Evolutionary conservation across 1,139 yeast species (phyloP), one percentile per base, ranked within the genome.

Genomic region (Hemisphaericaspora xylanilytica): DNA sequence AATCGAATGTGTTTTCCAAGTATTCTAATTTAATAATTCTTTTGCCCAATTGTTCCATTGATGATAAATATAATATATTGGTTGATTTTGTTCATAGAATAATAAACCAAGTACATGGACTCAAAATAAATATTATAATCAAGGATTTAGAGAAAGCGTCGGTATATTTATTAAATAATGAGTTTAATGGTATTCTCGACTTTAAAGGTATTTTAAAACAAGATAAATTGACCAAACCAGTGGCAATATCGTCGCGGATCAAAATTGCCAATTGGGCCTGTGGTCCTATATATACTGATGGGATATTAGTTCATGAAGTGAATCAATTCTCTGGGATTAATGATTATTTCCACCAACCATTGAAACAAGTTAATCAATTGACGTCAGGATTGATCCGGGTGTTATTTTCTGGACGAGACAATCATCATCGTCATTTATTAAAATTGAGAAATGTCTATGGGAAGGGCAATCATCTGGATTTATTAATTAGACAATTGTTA

Each of bases 1-100:
- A 42, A 17, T 16, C 36, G 2, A 32, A 38, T 31, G 37, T 50
- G 5, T 55, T 58, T 39, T 48, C 42, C 5, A 52, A 49, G 32
- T 56, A 54, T 37, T 49, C 61, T 17, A 67, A 70, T 26, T 53
- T 75, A 15, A 67, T 78, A 12, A 58, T 76, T 5, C 40, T 76
- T 3, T 39, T 62, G 6, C 49, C 49, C 2, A 50, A 47, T 8
- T 40, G 35, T 32, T 35, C 42, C 52, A 57, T 28, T 52, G 61
- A 11, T 25, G 56, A 49, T 4, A 46, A 54, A 33, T 33, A 47
- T 20, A 33, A 41, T 2, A 17, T 46, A 37, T 28, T 53, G 32
- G 16, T 41, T 10, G 33, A 49, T 42, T 24, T 50, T 47, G 22
- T 42, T 36, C 37, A 49, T 13, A 24, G 31, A 5, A 31, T 35